Evolutionary conservation across 2,329 filamentous ascomycete genomes (phyloP).

Genomic region (Hypoxylon sp.): DNA sequence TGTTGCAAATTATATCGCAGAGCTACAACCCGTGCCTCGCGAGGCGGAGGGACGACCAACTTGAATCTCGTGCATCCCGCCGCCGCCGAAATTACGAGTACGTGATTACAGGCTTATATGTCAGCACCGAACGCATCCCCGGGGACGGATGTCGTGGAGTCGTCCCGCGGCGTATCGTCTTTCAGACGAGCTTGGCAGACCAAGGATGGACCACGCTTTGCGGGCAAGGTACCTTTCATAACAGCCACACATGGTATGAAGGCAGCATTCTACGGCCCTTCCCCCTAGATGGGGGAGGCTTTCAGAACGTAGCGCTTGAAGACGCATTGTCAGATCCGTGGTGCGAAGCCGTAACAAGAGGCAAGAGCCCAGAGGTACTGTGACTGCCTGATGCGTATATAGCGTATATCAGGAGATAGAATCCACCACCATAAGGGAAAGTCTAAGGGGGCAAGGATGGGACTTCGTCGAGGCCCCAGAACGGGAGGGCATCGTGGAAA

Average conservation of each 20-base stretch:
- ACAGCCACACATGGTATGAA: slow-evolving; percentile 43
- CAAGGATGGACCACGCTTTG: slow-evolving; percentile 38
- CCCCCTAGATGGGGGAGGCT: not conserved
- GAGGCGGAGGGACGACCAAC: slow-evolving; percentile 1
- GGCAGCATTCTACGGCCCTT: slow-evolving; percentile 38
- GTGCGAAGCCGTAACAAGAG: not conserved
- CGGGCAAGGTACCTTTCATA: slow-evolving; percentile 35
- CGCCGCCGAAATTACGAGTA: not conserved
- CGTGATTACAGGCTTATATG: slow-evolving; percentile 13
- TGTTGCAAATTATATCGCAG: slow-evolving; percentile 2
- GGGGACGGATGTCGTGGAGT: not conserved
- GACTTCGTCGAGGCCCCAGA: no score
- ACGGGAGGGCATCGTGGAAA: no score
- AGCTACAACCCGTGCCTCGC: slow-evolving; percentile 13
- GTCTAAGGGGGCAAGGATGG: no score
- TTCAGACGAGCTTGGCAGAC: slow-evolving; percentile 39
- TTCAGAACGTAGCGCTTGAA: slow-evolving; percentile 4
- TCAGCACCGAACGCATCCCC: slow-evolving; percentile 9
- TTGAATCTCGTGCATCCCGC: not conserved
- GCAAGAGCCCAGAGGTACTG: no score
- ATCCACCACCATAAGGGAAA: no score
- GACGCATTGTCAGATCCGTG: not conserved
- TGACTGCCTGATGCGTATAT: no score
- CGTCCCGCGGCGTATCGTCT: slow-evolving; percentile 31
- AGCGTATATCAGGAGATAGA: no score